phyloP scores from a whole-genome alignment of 2,329 filamentous ascomycete genomes.

The Albifimbria verrucaria region DNA sequence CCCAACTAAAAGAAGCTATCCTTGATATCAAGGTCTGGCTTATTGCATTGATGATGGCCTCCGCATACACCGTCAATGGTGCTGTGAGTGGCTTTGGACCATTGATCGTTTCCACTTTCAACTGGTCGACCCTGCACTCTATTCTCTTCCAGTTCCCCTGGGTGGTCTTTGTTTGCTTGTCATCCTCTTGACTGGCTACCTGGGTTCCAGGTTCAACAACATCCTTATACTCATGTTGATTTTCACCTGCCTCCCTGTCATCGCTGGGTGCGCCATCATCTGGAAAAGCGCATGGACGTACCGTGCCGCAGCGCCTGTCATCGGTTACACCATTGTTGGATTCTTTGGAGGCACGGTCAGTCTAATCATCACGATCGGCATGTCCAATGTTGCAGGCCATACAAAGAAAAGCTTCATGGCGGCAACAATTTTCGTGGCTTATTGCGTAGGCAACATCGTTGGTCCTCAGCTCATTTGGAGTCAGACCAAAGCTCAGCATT shows the following conservation, averaged over 20 bases:
- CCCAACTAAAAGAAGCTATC: conserved; percentile 56
- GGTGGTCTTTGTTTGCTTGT: conserved; percentile 65
- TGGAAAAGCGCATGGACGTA: conserved; percentile 66
- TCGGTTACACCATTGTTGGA: conserved; percentile 69
- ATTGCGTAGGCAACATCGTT: conserved; percentile 74
- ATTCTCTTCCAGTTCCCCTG: conserved; percentile 73
- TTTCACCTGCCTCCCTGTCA: conserved; percentile 67
- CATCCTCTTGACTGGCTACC: conserved; percentile 64
- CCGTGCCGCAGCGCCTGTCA: conserved; percentile 62
- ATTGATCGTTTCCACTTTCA: conserved; percentile 69
- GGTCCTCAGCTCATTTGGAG: conserved; percentile 68
- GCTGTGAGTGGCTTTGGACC: conserved; percentile 69
- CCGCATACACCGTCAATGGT: conserved; percentile 69
- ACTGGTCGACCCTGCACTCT: conserved; percentile 58
- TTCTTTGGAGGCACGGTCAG: conserved; percentile 71
- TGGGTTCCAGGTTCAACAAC: conserved; percentile 58
- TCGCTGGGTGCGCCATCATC: conserved; percentile 70
- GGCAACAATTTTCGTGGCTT: conserved; percentile 70
- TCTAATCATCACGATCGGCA: conserved; percentile 47
- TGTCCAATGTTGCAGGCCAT: conserved; percentile 69
- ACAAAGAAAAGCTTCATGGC: conserved; percentile 79
- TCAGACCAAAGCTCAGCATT: conserved; percentile 63
- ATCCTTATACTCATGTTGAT: conserved; percentile 64
- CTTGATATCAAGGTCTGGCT: conserved; percentile 62
- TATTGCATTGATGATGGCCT: conserved; percentile 64